A percentile compares a stretch with the other conserved stretches of the same genome.
phyloP scores from a whole-genome alignment of 2,329 filamentous ascomycete genomes.

The Neurospora sp. region DNA sequence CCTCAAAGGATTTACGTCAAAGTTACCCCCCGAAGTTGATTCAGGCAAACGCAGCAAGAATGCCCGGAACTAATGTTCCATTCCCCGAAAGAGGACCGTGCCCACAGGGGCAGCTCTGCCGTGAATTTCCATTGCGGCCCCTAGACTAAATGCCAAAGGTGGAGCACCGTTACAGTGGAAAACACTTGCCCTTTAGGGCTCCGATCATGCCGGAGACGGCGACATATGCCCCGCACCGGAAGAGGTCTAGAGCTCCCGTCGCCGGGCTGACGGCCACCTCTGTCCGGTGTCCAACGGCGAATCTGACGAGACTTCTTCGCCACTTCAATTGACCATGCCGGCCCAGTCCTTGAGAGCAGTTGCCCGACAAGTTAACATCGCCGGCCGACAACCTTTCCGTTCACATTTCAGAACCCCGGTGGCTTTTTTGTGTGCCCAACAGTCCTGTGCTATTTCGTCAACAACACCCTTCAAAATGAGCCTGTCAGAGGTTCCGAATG shows the following conservation, averaged over 20 bases:
- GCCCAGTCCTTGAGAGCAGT: not conserved
- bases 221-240: not conserved
- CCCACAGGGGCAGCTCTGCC: not conserved
- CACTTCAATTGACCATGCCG: not conserved
- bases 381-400: not conserved
- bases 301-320: not conserved
- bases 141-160: not conserved
- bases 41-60: not conserved
- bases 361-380: not conserved
- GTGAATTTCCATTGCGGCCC: not conserved
- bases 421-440: not conserved
- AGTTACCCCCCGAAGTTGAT: not conserved
- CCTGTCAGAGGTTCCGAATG: conserved; percentile 7
- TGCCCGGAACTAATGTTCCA: not conserved
- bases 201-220: not conserved
- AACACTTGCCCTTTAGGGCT: not conserved
- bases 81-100: not conserved
- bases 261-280: not conserved
- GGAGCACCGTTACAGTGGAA: not conserved
- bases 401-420: not conserved
- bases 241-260: not conserved
- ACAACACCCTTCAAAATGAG: conserved; percentile 6
- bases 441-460: conserved; percentile 1
- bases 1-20: not conserved
- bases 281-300: not conserved